Conservation (phyloP, 2,329 filamentous ascomycete species). For the Coniella lustricola region DNA sequence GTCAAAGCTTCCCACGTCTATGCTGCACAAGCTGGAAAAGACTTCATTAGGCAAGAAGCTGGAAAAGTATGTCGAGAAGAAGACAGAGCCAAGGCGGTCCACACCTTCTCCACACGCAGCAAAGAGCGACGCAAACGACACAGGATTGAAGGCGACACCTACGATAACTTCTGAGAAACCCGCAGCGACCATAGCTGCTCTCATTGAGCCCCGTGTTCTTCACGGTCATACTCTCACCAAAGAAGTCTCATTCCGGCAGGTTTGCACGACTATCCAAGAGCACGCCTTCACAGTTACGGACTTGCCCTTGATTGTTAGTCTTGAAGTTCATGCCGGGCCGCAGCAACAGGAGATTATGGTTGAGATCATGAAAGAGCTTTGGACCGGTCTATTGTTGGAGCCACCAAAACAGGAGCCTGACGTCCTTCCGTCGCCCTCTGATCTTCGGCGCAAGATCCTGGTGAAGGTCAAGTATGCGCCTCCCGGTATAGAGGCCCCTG, state of each 20-base stretch:
- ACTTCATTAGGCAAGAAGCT: conserved; percentile 39
- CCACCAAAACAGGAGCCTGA: conserved; percentile 38
- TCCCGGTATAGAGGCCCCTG: conserved; percentile 23
- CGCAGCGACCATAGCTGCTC: conserved; percentile 21
- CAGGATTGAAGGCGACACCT: not conserved
- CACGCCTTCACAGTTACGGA: conserved; percentile 69
- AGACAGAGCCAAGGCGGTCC: conserved; percentile 17
- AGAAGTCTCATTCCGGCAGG: conserved; percentile 77
- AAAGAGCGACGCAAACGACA: not conserved
- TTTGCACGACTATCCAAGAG: conserved; percentile 73
- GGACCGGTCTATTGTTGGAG: conserved; percentile 65
- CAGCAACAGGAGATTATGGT: conserved; percentile 89
- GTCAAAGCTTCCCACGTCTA: conserved; percentile 41
- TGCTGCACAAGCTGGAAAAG: conserved; percentile 40
- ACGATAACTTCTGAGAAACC: conserved; percentile 12
- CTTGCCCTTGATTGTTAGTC: conserved; percentile 83
- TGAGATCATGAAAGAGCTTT: conserved; percentile 79
- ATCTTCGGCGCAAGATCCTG: conserved; percentile 70
- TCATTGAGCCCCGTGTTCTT: conserved; percentile 66
- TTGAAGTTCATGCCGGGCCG: conserved; percentile 79
- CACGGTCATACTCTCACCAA: conserved; percentile 90
- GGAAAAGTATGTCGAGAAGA: conserved; percentile 27
- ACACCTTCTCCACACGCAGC: not conserved
- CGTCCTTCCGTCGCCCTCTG: conserved; percentile 59
- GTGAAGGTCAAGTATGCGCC: conserved; percentile 72